These are phyloP conservation scores for Kurtzmaniella quercitrusa DNA, from an alignment of 1,139 yeast genomes.

Conservation along the genomic window DNA sequence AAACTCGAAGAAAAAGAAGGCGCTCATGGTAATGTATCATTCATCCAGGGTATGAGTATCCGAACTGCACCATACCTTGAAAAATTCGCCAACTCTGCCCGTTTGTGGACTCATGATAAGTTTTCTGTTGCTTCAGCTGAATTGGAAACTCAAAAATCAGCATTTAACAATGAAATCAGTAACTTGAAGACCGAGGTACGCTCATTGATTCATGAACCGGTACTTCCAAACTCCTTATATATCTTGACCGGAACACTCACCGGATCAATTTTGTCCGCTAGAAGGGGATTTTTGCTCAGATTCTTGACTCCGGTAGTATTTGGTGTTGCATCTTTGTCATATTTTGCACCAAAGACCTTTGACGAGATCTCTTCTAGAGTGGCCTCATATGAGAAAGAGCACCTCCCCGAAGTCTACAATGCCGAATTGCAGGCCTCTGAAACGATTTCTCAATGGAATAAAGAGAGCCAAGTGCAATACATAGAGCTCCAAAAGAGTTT, in stretches of 20 bases:
- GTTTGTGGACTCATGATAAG: conserved; percentile 37
- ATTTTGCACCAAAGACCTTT: conserved; percentile 37
- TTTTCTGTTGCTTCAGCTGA: conserved; percentile 38
- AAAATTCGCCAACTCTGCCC: conserved; percentile 30
- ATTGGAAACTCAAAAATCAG: conserved; percentile 41
- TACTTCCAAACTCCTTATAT: conserved; percentile 52
- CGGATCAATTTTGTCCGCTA: conserved; percentile 52
- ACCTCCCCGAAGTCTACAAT: conserved; percentile 34
- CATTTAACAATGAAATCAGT: conserved; percentile 37
- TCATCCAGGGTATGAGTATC: conserved; percentile 51
- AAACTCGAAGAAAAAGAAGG: conserved; percentile 38
- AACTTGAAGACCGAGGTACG: conserved; percentile 22
- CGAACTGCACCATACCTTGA: conserved; percentile 47
- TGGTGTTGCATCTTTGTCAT: conserved; percentile 39
- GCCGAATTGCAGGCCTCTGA: conserved; percentile 16
- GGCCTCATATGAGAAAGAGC: conserved; percentile 55
- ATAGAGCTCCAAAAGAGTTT: conserved; percentile 14
- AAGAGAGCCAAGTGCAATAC: conserved; percentile 11
- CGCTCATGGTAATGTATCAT: conserved; percentile 36
- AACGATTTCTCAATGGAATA: conserved; percentile 10
- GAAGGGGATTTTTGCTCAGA: conserved; percentile 44
- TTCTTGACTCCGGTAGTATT: conserved; percentile 47
- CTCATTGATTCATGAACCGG: conserved; percentile 35
- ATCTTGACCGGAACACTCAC: conserved; percentile 52
- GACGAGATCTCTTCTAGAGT: conserved; percentile 30